Conservation (phyloP, 352 stramenopile species). For the Pythium oligandrum region DNA sequence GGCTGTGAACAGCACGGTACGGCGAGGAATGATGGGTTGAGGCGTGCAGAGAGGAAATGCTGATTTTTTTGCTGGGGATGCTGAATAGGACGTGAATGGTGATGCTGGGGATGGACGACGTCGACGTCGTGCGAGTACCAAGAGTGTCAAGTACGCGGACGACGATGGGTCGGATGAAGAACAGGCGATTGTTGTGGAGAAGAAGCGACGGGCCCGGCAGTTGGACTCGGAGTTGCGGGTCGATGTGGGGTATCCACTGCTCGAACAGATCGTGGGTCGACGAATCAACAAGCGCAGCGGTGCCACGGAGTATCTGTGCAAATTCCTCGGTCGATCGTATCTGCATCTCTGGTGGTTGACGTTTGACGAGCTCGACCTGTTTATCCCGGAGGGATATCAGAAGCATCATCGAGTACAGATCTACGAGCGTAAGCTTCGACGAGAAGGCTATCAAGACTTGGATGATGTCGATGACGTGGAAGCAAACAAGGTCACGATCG, state of each 20-base stretch:
- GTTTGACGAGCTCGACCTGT: constrained; percentile 82
- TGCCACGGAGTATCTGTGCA: constrained; percentile 81
- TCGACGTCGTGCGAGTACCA: constrained; percentile 35
- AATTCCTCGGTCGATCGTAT: constrained; percentile 84
- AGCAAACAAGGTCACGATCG: constrained; percentile 81
- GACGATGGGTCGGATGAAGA: constrained; percentile 69
- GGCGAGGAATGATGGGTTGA: too few relatives aligned
- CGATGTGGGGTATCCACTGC: constrained; percentile 53
- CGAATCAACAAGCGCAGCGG: constrained; percentile 72
- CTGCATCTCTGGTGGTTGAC: constrained; percentile 87
- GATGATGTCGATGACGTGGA: constrained; percentile 88
- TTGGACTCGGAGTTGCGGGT: constrained; percentile 58
- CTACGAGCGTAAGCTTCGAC: constrained; percentile 78
- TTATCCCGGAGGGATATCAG: constrained; percentile 80
- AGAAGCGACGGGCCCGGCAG: constrained; percentile 68
- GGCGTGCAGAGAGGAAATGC: not conserved
- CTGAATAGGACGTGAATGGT: not conserved
- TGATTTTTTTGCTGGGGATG: not conserved
- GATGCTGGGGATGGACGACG: constrained; percentile 13
- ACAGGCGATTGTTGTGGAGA: constrained; percentile 42
- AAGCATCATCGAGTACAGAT: constrained; percentile 81
- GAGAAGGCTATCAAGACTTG: constrained; percentile 79
- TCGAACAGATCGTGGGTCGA: constrained; percentile 83
- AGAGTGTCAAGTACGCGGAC: constrained; percentile 74
- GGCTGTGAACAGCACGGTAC: too few relatives aligned